Base-by-base conservation (phyloP, 345 rosid species). In the Erysimum cheiranthoides region DNA sequence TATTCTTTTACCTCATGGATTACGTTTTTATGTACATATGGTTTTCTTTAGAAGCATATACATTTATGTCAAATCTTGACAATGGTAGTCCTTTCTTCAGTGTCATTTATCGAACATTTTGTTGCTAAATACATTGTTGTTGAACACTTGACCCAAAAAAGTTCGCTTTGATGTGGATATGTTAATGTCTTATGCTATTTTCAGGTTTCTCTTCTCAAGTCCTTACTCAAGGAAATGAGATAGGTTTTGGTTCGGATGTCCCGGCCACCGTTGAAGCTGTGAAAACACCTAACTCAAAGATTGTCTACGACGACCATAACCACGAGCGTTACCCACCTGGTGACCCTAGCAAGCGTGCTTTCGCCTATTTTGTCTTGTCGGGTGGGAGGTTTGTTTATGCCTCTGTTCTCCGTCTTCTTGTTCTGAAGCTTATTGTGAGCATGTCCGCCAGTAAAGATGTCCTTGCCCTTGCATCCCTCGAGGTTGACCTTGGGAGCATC, bases 371-470 rank as follows among this genome's bases (percentile, higher is more conserved):
- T 80, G 97, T 87, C 76, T 61, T 91, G 80, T 82, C 96, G 0
- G 98, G 98, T 68, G 98, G 97, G 38, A 89, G 98, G 78, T 93
- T 93, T 78, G 92, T 88, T 9, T 91, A 91, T 51, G 97, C 97
- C 36, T 91, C 97, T 12, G 60, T 93, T 40, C 27, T 91, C 79
- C 97, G 98, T 18, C 93, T 93, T 61, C 85, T 93, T 50, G 51
- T 91, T 70, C 93, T 93, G 61, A 93, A 93, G 85, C 84, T 93
- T 75, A 83, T 90, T 38, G 82, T 93, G 39, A 93, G 98, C 84
- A 93, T 93, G 98, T 91, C 97, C 1, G 98, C 98, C 32, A 91
- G 96, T 81, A 93, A 91, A 73, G 98, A 93, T 66, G 98, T 93
- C 63, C 97, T 93, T 81, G 98, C 98, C 5, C 42, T 93, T 60